These are phyloP conservation scores for Roridomyces roridus DNA, from an alignment of 768 basidiomycete species.

Conservation along the genomic window DNA sequence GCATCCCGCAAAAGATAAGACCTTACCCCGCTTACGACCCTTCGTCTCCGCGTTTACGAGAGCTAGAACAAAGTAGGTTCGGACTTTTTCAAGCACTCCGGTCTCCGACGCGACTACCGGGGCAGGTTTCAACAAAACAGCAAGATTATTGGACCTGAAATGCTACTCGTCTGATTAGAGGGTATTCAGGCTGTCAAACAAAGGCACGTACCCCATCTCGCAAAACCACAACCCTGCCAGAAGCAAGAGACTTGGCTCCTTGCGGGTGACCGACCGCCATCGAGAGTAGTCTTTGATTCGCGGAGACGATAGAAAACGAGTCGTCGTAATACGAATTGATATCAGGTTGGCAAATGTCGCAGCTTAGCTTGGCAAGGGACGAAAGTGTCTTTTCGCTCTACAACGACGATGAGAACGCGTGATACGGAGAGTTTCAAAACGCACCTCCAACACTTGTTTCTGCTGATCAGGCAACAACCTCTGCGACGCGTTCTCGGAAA, in stretches of 20 bases:
- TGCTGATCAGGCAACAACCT: conserved; percentile 92
- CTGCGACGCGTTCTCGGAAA: conserved; percentile 97
- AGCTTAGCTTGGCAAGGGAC: conserved; percentile 67
- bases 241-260: conserved; percentile 68
- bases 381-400: conserved; percentile 78
- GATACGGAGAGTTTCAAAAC: conserved; percentile 25
- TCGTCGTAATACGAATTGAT: conserved; percentile 81
- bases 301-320: conserved; percentile 62
- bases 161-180: conserved; percentile 57
- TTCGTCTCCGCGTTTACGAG: conserved; percentile 72
- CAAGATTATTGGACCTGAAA: conserved; percentile 72
- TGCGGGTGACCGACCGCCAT: conserved; percentile 65
- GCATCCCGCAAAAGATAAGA: background rate
- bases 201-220: conserved; percentile 71
- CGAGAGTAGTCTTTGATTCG: conserved; percentile 67
- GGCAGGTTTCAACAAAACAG: conserved; percentile 72
- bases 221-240: conserved; percentile 85
- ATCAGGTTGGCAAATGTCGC: conserved; percentile 71
- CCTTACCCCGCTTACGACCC: conserved; percentile 55
- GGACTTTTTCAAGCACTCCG: conserved; percentile 53
- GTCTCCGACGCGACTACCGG: conserved; percentile 50
- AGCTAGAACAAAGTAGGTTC: conserved; percentile 72
- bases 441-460: conserved; percentile 82
- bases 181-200: background rate
- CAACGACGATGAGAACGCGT: conserved; percentile 13